These are phyloP conservation scores for Narthecium ossifragum DNA, from an alignment of 106 monocot genomes.

Conservation along the genomic window DNA sequence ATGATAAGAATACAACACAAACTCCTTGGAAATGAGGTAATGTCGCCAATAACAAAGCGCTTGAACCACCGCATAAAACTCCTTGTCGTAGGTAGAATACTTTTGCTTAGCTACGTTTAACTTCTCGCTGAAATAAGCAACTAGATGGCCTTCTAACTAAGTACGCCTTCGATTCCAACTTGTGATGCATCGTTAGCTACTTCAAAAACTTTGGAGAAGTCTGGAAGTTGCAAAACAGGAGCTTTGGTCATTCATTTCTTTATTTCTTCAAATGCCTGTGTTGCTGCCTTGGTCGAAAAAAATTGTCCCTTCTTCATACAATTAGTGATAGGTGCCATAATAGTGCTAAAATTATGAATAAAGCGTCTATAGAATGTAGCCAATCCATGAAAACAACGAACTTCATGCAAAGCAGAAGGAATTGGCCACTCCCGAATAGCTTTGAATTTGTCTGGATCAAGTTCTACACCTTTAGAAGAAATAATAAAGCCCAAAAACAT, in stretches of 20 bases:
- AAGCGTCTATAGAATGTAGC: neutral
- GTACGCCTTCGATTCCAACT: neutral
- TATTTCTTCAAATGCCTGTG: neutral
- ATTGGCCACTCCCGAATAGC: neutral
- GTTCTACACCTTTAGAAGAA: neutral
- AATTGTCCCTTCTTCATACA: neutral
- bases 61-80: neutral
- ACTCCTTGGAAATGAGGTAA: neutral
- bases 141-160: neutral
- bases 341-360: neutral
- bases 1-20: slow-evolving; percentile 2
- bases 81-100: neutral
- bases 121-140: neutral
- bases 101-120: neutral
- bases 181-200: neutral
- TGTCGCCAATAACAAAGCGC: neutral
- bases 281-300: neutral
- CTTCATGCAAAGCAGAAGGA: neutral
- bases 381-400: neutral
- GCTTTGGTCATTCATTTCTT: neutral
- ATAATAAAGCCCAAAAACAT: neutral
- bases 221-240: neutral
- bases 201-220: neutral
- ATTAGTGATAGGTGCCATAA: neutral
- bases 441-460: neutral